Evolutionary conservation across 768 basidiomycete species (phyloP).

Genomic region (Lactarius deliciosus): DNA sequence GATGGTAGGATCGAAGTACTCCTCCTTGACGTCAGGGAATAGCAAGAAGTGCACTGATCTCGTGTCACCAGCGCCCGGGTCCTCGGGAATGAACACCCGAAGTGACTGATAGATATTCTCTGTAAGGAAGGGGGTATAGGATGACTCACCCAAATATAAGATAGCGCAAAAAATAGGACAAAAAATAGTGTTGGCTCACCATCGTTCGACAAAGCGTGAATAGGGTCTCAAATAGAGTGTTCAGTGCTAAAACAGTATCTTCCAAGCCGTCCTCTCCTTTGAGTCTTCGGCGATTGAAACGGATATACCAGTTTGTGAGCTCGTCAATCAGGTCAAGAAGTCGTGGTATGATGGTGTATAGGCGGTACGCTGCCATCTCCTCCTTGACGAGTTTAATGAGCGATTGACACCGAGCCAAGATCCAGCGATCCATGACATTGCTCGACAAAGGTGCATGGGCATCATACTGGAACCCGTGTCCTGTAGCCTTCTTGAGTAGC

Average conservation of each 20-base stretch:
- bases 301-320: conserved; percentile 99
- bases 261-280: conserved; percentile 93
- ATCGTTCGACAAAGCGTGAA: conserved; percentile 94
- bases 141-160: conserved; percentile 57
- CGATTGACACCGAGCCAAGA: conserved; percentile 96
- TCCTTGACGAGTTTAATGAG: conserved; percentile 86
- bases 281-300: conserved; percentile 92
- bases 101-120: conserved; percentile 95
- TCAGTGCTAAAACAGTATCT: conserved; percentile 84
- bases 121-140: conserved; percentile 97
- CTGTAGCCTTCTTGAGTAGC: conserved; percentile 77
- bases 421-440: conserved; percentile 99
- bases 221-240: conserved; percentile 93
- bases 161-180: not conserved
- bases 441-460: conserved; percentile 76
- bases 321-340: conserved; percentile 91
- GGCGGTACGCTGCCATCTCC: conserved; percentile 96
- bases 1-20: conserved; percentile 91
- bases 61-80: conserved; percentile 67
- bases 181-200: conserved; percentile 49
- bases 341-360: conserved; percentile 97
- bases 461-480: conserved; percentile 81
- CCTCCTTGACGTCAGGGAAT: conserved; percentile 91
- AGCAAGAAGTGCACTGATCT: conserved; percentile 94
- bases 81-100: conserved; percentile 77